Base-by-base conservation (phyloP, 202 grass and related monocot genomes). In the Zizania palustris region DNA sequence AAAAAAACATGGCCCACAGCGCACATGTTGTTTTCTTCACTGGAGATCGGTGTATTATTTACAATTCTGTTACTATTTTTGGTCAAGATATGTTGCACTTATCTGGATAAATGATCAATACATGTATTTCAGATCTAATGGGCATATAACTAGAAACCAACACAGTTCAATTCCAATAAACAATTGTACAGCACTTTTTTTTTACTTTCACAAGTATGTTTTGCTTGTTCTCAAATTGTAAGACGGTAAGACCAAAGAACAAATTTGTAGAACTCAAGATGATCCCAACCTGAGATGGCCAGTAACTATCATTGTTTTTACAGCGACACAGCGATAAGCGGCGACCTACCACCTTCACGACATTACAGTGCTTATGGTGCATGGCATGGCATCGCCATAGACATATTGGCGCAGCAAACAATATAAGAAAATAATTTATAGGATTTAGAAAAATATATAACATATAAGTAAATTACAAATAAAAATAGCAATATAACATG, bases 261-360 rank as follows among this genome's bases (percentile, higher is more conserved):
- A 69, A 56, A 80, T 15, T 71, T 34, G 45, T 8, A 2, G n/a
- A 70, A 40, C 0, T 19, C 63, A 45, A 36, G 65, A 67, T 57
- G 11, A 19, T 19, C n/a, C 51, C 48, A 37, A 19, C 38, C 8
- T 7, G 38, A 7, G 7, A n/a, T 41, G 11, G 37, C 10, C 6
- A 7, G 57, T 45, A 43, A 57, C 46, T 15, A 65, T 78, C n/a
- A n/a, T n/a, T n/a, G n/a, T n/a, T n/a, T n/a, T n/a, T n/a, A n/a
- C n/a, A n/a, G n/a, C n/a, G n/a, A n/a, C n/a, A n/a, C n/a, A n/a
- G n/a, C n/a, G n/a, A n/a, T n/a, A n/a, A n/a, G n/a, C n/a, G n/a
- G n/a, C n/a, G n/a, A n/a, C n/a, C n/a, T n/a, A n/a, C n/a, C n/a
- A n/a, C n/a, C n/a, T n/a, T n/a, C n/a, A n/a, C n/a, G n/a, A n/a